phyloP scores from a whole-genome alignment of 805 yeast genomes.

The Myxozyma nipponensis region DNA sequence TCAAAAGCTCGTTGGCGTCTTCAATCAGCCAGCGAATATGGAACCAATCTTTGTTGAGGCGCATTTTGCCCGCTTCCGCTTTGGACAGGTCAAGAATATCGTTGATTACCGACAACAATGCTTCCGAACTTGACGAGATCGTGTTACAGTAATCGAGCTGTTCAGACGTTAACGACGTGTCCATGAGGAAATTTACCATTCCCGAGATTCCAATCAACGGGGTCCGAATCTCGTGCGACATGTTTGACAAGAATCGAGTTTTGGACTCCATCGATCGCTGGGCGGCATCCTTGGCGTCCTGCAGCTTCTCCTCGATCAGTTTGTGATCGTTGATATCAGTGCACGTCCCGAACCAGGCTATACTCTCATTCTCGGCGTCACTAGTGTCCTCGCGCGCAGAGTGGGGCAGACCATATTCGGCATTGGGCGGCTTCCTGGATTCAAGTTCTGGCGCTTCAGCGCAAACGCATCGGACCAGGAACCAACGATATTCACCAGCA shows the following conservation, averaged over 20 bases:
- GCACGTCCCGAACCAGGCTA: slow-evolving; percentile 37
- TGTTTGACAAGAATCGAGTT: slow-evolving; percentile 38
- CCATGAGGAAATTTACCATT: slow-evolving; percentile 37
- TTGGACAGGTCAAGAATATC: slow-evolving; percentile 38
- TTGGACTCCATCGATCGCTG: slow-evolving; percentile 39
- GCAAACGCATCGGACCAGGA: slow-evolving; percentile 32
- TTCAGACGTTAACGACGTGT: slow-evolving; percentile 35
- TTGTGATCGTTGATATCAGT: slow-evolving; percentile 38
- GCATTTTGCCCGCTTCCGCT: slow-evolving; percentile 40
- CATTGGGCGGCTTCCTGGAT: not conserved
- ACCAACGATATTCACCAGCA: slow-evolving; percentile 35
- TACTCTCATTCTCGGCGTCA: slow-evolving; percentile 8
- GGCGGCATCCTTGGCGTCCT: slow-evolving; percentile 38
- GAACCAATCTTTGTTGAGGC: slow-evolving; percentile 34
- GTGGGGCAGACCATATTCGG: not conserved
- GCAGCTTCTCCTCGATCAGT: slow-evolving; percentile 35
- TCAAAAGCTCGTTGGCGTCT: slow-evolving; percentile 36
- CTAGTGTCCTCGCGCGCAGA: not conserved
- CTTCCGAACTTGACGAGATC: slow-evolving; percentile 36
- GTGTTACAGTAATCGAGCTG: slow-evolving; percentile 39
- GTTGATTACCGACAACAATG: slow-evolving; percentile 37
- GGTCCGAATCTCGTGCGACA: slow-evolving; percentile 40
- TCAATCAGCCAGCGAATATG: slow-evolving; percentile 35
- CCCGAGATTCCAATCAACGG: slow-evolving; percentile 40
- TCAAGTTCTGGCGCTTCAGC: slow-evolving; percentile 15